A percentile compares a stretch with the other conserved stretches of the same genome.
Evolutionary conservation across 179 eudicot species (phyloP).

Genomic region (Beta macrorhiza): DNA sequence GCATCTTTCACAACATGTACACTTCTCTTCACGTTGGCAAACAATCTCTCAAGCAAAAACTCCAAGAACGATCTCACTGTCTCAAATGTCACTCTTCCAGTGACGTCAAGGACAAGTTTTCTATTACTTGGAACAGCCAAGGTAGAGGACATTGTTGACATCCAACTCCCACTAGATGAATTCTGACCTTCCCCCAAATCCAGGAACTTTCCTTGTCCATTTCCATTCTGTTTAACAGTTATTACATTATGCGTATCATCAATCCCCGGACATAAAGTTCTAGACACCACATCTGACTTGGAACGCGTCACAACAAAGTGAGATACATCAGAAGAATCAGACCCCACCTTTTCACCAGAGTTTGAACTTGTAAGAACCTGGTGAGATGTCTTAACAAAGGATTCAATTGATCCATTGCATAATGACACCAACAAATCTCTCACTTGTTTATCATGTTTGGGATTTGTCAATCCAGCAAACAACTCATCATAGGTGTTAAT

Average conservation of each 20-base stretch:
- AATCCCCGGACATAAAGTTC: constrained; percentile 20
- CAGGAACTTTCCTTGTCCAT: neutral
- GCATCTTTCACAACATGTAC: constrained; percentile 41
- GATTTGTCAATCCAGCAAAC: constrained; percentile 83
- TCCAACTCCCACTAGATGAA: constrained; percentile 37
- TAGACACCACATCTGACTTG: constrained; percentile 29
- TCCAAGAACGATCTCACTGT: constrained; percentile 64
- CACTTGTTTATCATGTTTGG: constrained; percentile 67
- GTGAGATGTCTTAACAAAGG: constrained; percentile 70
- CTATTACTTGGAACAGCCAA: constrained; percentile 69
- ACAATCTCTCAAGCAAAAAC: constrained; percentile 49
- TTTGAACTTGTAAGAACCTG: constrained; percentile 39
- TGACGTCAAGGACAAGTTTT: constrained; percentile 67
- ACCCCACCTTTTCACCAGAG: constrained; percentile 5
- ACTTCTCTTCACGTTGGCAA: constrained; percentile 42
- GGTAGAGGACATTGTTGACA: constrained; percentile 57
- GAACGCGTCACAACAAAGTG: constrained; percentile 26
- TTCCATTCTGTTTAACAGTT: constrained; percentile 17
- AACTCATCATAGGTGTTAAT: constrained; percentile 74
- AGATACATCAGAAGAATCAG: constrained; percentile 25
- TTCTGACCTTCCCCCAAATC: constrained; percentile 13
- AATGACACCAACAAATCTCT: constrained; percentile 56
- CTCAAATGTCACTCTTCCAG: constrained; percentile 75
- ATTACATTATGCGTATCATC: constrained; percentile 24
- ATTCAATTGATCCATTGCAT: constrained; percentile 76